These are phyloP conservation scores for Triticum aestivum DNA, from an alignment of 176 grass and related monocot species.

Conservation along the genomic window IWGSC_CS_RefSeq_v2.1 NC_057802.1:93331242-93331741, in stretches of 20 bases:
- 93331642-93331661: neutral
- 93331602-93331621: neutral
- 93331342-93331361: neutral
- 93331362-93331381: neutral
- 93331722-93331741: neutral
- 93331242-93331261: slow-evolving; percentile 4
- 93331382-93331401: neutral
- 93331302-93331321: neutral
- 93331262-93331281: slow-evolving; percentile 17
- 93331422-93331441: neutral
- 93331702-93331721: neutral
- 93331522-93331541: slow-evolving; percentile 2
- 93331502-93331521: slow-evolving; percentile 46
- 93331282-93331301: slow-evolving; percentile 27
- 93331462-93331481: slow-evolving; percentile 37
- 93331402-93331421: neutral
- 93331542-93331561: neutral
- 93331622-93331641: neutral
- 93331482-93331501: slow-evolving; percentile 31
- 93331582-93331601: neutral
- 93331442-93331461: slow-evolving; percentile 21
- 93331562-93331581: neutral
- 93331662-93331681: neutral
- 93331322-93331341: neutral
- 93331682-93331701: neutral